Base-by-base conservation (phyloP, 192 early-diverging fungal genomes). In the Backusella sp. region DNA sequence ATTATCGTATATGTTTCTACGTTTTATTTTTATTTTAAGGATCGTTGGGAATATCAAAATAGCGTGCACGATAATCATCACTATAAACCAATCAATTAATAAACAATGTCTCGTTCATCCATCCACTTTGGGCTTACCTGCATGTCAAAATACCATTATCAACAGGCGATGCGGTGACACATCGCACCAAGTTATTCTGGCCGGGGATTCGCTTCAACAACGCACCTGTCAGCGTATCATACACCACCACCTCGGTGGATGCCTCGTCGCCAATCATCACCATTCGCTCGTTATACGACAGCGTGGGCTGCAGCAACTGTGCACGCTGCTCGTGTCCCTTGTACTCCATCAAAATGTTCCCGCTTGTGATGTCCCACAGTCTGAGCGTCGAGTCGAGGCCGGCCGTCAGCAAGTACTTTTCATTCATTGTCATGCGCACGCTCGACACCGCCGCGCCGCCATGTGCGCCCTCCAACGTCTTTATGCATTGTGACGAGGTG, bases 341-440 rank as follows among this genome's bases (percentile, higher is more conserved):
- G 80, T 91, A 98, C 15, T 88, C 85, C 77, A 90, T 86, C 52
- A 96, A 84, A 37, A 91, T 77, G 41, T 88, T 88, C 0, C 95
- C 95, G 26, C 86, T 91, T 15, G 84, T 82, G 71, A 94, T 80
- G 39, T 98, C 97, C 97, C 97, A 98, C 59, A 97, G 81, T 74
- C 89, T 86, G 12, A 88, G 84, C 4, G 82, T 44, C 3, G 92
- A 93, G 82, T 98, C 96, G 21, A 86, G 80, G 1, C 97, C 97
- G 5, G 91, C 92, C 0, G 92, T 91, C 42, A 98, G 78, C 26
- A 96, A 70, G 74, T 92, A 96, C 46, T 89, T 88, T 34, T 88
- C 87, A 83, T 89, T 94, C 69, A 87, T 88, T 14, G 96, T 93
- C 53, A 97, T 92, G 30, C 84, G 72, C 0, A 93, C 91, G n/a